Evolutionary conservation across 1,284 basidiomycete species (phyloP).

Genomic region (Caloboletus inedulis): DNA sequence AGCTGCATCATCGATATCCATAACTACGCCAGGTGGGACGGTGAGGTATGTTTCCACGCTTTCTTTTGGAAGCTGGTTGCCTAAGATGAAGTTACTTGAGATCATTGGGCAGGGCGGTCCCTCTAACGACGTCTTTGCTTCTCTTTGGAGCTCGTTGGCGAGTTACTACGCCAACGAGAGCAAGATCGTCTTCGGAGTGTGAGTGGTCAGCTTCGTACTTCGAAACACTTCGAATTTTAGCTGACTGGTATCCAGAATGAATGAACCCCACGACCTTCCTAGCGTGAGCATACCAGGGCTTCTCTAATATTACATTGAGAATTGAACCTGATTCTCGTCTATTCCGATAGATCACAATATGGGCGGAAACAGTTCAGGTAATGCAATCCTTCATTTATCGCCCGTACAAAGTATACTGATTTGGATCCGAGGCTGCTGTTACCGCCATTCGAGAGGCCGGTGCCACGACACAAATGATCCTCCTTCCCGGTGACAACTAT

Average conservation of each 20-base stretch:
- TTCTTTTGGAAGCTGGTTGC: neutral
- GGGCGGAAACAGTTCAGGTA: slow-evolving; percentile 17
- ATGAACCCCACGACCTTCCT: slow-evolving; percentile 17
- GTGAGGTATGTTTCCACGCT: neutral
- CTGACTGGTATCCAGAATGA: slow-evolving; percentile 11
- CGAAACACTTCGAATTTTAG: neutral
- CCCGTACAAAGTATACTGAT: neutral
- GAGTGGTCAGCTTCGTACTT: neutral
- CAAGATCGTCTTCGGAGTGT: slow-evolving; percentile 14
- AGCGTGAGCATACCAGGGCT: slow-evolving; percentile 2
- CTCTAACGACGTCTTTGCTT: slow-evolving; percentile 12
- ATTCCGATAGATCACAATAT: slow-evolving; percentile 2
- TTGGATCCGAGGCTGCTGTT: slow-evolving; percentile 10
- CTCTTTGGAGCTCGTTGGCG: slow-evolving; percentile 14
- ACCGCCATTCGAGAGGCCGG: slow-evolving; percentile 14
- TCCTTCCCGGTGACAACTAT: slow-evolving; percentile 12
- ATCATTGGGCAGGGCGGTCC: slow-evolving; percentile 18
- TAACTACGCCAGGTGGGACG: slow-evolving; percentile 16
- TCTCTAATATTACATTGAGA: too few relatives aligned
- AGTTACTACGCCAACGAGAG: slow-evolving; percentile 5
- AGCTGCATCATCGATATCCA: slow-evolving; percentile 17
- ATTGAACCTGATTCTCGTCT: neutral
- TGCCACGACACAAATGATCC: slow-evolving; percentile 12
- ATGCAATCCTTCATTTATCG: neutral
- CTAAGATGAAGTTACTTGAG: slow-evolving; percentile 1